Percentiles rank a stretch among this genome's conserved stretches.
phyloP scores from a whole-genome alignment of 148 eudicot species.

The Rhododendron williamsianum region DNA sequence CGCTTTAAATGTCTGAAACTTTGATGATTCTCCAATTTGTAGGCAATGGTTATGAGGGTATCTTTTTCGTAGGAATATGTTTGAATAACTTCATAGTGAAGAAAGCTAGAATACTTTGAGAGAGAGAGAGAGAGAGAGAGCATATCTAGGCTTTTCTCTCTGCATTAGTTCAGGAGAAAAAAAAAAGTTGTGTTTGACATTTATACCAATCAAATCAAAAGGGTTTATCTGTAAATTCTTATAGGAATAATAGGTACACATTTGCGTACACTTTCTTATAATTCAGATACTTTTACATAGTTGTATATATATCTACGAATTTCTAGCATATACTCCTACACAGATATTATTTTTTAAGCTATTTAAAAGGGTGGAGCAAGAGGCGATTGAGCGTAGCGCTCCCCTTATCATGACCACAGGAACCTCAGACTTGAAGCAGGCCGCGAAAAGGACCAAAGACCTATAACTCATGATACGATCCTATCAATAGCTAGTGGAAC shows the following conservation, averaged over 20 bases:
- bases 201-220: neutral
- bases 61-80: conserved; percentile 17
- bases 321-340: too few relatives aligned
- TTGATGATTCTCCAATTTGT: conserved; percentile 28
- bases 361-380: neutral
- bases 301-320: neutral
- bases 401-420: neutral
- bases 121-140: conserved; percentile 9
- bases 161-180: neutral
- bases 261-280: neutral
- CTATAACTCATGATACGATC: neutral
- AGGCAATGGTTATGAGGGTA: conserved; percentile 6
- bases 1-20: conserved; percentile 20
- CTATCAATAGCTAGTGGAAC: neutral
- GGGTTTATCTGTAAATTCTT: neutral
- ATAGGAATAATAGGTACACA: neutral
- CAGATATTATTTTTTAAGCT: neutral
- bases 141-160: conserved; percentile 18
- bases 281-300: neutral
- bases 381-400: neutral
- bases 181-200: conserved; percentile 4
- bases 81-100: conserved; percentile 24
- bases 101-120: conserved; percentile 6
- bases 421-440: neutral
- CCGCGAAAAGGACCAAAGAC: neutral